Conservation (phyloP, 2,329 filamentous ascomycete species). For the Colletotrichum spaethianum region DNA sequence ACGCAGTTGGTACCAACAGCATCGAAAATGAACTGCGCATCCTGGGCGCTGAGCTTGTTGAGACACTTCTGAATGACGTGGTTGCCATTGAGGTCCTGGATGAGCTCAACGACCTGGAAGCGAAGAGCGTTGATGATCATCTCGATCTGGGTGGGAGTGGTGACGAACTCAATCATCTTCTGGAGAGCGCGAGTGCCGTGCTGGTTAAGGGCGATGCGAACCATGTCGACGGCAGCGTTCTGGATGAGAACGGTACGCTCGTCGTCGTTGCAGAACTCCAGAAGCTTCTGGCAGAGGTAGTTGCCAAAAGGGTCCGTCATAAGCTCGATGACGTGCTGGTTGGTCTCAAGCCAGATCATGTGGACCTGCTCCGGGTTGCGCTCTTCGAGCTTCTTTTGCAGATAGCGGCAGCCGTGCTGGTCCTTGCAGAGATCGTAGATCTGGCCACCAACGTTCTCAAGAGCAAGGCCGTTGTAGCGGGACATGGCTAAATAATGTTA, state of each 20-base stretch:
- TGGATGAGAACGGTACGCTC: slow-evolving; percentile 94
- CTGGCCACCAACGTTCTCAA: slow-evolving; percentile 85
- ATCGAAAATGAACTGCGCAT: slow-evolving; percentile 97
- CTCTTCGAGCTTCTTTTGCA: slow-evolving; percentile 98
- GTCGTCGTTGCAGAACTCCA: slow-evolving; percentile 95
- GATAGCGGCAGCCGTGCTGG: slow-evolving; percentile 95
- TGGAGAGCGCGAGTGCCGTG: slow-evolving; percentile 96
- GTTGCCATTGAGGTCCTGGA: slow-evolving; percentile 98
- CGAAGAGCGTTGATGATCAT: slow-evolving; percentile 90
- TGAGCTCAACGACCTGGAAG: slow-evolving; percentile 90
- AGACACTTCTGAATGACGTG: slow-evolving; percentile 99
- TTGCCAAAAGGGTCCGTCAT: slow-evolving; percentile 99
- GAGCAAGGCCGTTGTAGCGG: slow-evolving; percentile 85
- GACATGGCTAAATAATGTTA: slow-evolving; percentile 71
- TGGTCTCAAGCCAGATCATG: slow-evolving; percentile 95
- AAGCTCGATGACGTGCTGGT: slow-evolving; percentile 93
- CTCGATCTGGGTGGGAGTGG: slow-evolving; percentile 85
- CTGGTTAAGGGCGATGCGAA: slow-evolving; percentile 95
- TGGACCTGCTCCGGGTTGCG: slow-evolving; percentile 86
- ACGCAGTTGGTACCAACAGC: slow-evolving; percentile 91
- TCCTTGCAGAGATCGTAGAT: slow-evolving; percentile 96
- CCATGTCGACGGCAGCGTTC: slow-evolving; percentile 89
- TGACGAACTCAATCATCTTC: slow-evolving; percentile 99
- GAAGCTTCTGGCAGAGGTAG: slow-evolving; percentile 98
- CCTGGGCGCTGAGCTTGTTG: slow-evolving; percentile 87